phyloP scores from a whole-genome alignment of 164 flowering plant species.

The Sextonia rubra region DNA sequence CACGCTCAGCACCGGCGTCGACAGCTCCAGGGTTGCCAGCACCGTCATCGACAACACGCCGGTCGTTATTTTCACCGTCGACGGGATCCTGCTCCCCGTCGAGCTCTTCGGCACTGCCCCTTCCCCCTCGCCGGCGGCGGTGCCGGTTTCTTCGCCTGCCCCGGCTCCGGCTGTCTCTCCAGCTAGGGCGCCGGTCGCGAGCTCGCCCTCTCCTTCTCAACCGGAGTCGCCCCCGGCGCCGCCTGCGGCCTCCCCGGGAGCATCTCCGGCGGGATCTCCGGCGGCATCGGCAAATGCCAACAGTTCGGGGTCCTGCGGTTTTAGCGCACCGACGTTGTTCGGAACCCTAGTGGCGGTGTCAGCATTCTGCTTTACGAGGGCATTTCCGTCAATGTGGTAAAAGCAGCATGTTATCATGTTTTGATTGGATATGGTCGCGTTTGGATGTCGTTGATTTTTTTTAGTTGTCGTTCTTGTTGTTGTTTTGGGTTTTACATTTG shows the following conservation, averaged over 20 bases:
- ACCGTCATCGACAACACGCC: constrained; percentile 71
- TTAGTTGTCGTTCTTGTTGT: too few relatives aligned
- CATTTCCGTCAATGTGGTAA: constrained; percentile 22
- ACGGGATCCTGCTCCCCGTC: constrained; percentile 57
- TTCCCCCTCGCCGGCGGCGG: constrained; percentile 62
- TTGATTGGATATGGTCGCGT: background rate
- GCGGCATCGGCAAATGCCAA: background rate
- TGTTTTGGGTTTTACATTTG: too few relatives aligned
- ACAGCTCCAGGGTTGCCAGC: constrained; percentile 54
- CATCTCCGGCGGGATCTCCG: constrained; percentile 26
- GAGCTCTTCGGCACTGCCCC: constrained; percentile 73
- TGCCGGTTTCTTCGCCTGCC: constrained; percentile 39
- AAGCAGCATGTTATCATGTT: constrained; percentile 10
- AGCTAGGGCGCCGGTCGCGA: constrained; percentile 29
- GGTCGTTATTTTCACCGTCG: constrained; percentile 63
- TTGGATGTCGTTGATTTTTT: constrained; percentile 12
- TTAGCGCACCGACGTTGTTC: constrained; percentile 17
- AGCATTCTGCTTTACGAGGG: constrained; percentile 23
- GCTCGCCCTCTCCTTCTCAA: constrained; percentile 36
- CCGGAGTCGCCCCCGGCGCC: constrained; percentile 15
- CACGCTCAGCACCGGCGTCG: constrained; percentile 67
- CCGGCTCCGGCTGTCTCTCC: constrained; percentile 37
- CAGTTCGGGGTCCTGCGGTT: constrained; percentile 21
- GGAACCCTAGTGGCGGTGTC: constrained; percentile 14
- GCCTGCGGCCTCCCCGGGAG: constrained; percentile 21